phyloP scores from a whole-genome alignment of 352 stramenopile species.

The Globisporangium solare region DNA sequence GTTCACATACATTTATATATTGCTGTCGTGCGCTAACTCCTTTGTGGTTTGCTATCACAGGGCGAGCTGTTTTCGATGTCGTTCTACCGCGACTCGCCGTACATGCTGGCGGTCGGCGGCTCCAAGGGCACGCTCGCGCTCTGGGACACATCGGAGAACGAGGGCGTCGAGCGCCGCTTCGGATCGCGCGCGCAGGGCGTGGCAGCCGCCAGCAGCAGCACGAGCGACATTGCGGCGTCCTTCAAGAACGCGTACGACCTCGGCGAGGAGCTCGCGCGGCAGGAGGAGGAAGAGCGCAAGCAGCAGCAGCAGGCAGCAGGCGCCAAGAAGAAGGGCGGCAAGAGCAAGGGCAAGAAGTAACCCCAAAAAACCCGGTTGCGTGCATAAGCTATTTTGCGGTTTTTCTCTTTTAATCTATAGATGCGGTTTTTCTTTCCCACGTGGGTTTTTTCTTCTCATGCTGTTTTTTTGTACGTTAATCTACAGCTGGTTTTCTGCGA shows the following conservation, averaged over 20 bases:
- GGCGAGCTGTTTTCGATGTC: conserved; percentile 88
- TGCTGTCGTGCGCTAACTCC: too few species aligned
- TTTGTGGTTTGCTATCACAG: conserved; percentile 31
- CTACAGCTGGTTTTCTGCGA: too few species aligned
- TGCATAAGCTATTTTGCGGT: not conserved
- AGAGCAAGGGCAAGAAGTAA: conserved; percentile 43
- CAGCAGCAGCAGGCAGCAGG: conserved; percentile 21
- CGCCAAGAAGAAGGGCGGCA: conserved; percentile 45
- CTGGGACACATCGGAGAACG: conserved; percentile 89
- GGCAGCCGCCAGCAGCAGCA: conserved; percentile 17
- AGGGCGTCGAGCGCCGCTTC: conserved; percentile 80
- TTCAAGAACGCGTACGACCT: conserved; percentile 74
- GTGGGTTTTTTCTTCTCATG: too few species aligned
- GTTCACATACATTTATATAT: too few species aligned
- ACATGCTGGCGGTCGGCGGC: conserved; percentile 87
- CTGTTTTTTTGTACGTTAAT: too few species aligned
- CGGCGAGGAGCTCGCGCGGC: conserved; percentile 65
- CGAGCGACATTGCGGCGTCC: conserved; percentile 54
- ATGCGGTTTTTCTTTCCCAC: too few species aligned
- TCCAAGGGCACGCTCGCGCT: conserved; percentile 85
- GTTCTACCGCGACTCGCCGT: conserved; percentile 88
- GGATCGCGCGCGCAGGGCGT: conserved; percentile 56
- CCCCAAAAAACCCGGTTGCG: not conserved
- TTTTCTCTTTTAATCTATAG: not conserved
- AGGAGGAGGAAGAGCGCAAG: conserved; percentile 60